These are phyloP conservation scores for Spinellus fusiger DNA, from an alignment of 192 early-diverging fungal genomes.

Conservation along the genomic window DNA sequence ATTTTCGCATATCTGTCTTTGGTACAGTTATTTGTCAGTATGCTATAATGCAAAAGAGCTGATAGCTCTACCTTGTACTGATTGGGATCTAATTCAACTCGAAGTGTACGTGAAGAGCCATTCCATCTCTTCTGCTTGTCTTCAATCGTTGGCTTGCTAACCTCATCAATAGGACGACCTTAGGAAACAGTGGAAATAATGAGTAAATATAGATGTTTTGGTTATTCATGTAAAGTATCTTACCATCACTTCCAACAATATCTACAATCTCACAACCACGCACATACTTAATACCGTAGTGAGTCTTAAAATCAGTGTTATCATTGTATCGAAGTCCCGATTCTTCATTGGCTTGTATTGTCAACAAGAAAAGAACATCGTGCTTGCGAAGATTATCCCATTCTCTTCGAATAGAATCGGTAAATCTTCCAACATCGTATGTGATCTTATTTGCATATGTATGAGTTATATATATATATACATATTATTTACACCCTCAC, in stretches of 20 bases:
- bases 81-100: conserved; percentile 79
- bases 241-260: conserved; percentile 68
- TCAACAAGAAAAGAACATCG: conserved; percentile 86
- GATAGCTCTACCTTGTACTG: conserved; percentile 60
- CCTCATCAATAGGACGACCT: conserved; percentile 43
- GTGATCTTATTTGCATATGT: conserved; percentile 17
- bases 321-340: conserved; percentile 38
- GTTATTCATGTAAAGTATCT: conserved; percentile 22
- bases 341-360: conserved; percentile 52
- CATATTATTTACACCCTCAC: neutral
- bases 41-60: neutral
- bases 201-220: conserved; percentile 29
- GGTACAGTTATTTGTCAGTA: neutral
- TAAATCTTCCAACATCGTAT: conserved; percentile 60
- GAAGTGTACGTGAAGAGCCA: conserved; percentile 52
- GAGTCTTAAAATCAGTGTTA: conserved; percentile 46
- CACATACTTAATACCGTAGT: conserved; percentile 73
- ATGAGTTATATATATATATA: neutral
- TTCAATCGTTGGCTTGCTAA: conserved; percentile 32
- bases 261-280: conserved; percentile 85
- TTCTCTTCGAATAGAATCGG: conserved; percentile 69
- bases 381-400: conserved; percentile 85
- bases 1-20: conserved; percentile 45
- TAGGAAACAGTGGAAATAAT: conserved; percentile 7
- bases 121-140: conserved; percentile 27